phyloP scores from a whole-genome alignment of 495 filamentous ascomycete genomes.

The Chaetomium fimeti region DNA sequence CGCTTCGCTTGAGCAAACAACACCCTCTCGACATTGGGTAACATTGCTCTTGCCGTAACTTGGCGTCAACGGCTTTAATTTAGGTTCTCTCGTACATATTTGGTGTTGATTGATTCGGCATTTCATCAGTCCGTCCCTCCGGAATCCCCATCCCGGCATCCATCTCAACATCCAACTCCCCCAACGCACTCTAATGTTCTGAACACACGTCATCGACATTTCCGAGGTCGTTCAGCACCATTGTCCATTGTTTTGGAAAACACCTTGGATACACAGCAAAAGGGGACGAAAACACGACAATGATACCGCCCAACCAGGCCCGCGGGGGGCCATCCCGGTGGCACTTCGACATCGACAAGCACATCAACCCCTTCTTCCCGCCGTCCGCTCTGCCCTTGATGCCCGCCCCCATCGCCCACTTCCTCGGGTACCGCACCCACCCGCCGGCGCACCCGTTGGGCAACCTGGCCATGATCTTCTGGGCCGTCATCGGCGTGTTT shows the following conservation, averaged over 20 bases:
- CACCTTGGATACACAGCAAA: neutral
- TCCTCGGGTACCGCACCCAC: slow-evolving; percentile 52
- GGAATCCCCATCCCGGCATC: neutral
- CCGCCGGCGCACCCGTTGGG: slow-evolving; percentile 38
- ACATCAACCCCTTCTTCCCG: slow-evolving; percentile 62
- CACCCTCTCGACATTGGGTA: neutral
- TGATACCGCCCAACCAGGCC: slow-evolving; percentile 2
- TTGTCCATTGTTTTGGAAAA: neutral
- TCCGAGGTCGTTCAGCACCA: neutral
- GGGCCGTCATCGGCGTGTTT: slow-evolving; percentile 57
- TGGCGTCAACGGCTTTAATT: neutral
- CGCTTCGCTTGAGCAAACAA: neutral
- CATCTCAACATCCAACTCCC: neutral
- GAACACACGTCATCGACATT: neutral
- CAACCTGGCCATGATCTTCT: slow-evolving; percentile 51
- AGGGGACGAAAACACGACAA: neutral
- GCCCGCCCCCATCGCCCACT: slow-evolving; percentile 48
- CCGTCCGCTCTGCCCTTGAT: slow-evolving; percentile 46
- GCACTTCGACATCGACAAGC: slow-evolving; percentile 65
- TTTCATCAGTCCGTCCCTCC: neutral
- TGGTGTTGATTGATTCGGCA: neutral
- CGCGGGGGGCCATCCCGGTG: slow-evolving; percentile 30
- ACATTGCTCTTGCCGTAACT: neutral
- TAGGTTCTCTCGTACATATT: neutral
- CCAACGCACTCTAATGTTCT: neutral